phyloP scores from a whole-genome alignment of 805 yeast species.

The Geotrichum ghanense region DNA sequence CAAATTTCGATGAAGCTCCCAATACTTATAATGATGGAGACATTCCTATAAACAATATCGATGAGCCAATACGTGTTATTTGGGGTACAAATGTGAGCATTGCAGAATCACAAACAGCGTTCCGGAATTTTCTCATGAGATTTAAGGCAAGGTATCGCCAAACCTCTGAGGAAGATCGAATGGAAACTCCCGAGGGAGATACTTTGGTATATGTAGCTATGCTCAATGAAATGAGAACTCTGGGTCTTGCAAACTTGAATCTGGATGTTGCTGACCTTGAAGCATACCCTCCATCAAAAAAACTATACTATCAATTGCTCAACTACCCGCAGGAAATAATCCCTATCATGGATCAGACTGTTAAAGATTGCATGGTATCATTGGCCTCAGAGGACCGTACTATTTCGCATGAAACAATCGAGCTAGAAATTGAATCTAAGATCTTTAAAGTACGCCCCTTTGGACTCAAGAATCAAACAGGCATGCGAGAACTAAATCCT shows the following conservation, averaged over 20 bases:
- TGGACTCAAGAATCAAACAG: conserved; percentile 57
- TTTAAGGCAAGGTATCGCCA: conserved; percentile 71
- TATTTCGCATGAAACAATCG: conserved; percentile 13
- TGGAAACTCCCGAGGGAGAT: conserved; percentile 46
- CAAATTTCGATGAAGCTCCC: conserved; percentile 43
- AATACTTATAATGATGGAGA: conserved; percentile 17
- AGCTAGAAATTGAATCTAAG: conserved; percentile 60
- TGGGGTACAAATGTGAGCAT: conserved; percentile 98
- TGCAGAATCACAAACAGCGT: conserved; percentile 69
- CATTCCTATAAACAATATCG: conserved; percentile 28
- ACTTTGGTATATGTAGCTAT: conserved; percentile 62
- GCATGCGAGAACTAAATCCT: conserved; percentile 90
- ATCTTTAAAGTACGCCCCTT: conserved; percentile 84
- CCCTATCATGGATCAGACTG: conserved; percentile 95
- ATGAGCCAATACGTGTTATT: conserved; percentile 79
- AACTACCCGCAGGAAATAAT: conserved; percentile 95
- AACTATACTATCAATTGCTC: conserved; percentile 72
- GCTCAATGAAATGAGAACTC: conserved; percentile 59
- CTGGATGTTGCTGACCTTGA: conserved; percentile 73
- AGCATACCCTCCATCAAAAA: conserved; percentile 63
- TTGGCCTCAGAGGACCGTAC: conserved; percentile 24
- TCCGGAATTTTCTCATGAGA: conserved; percentile 72
- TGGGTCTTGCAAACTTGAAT: conserved; percentile 75
- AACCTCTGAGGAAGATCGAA: conserved; percentile 33
- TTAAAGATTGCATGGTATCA: conserved; percentile 73